Evolutionary conservation across 306 rosid genomes (phyloP), one percentile per base, ranked within the genome.

Genomic region (Senna tora): DNA sequence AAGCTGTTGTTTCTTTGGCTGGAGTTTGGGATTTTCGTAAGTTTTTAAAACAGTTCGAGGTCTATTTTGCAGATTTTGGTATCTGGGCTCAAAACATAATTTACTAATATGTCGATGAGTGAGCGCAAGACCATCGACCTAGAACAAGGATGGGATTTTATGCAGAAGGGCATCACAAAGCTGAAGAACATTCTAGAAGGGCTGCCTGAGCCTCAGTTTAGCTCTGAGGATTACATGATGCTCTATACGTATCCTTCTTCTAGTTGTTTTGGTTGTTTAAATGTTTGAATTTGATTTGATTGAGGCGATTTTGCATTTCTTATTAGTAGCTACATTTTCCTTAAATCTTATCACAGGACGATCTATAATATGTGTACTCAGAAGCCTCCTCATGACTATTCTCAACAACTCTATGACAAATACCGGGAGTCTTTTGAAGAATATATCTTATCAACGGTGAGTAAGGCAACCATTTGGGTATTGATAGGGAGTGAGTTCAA

Each of bases 361-460:
- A 79, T 83, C 66, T 83, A 79, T 42, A 79, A 79, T 64, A 83
- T 83, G 87, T 83, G 87, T 43, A 83, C 87, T 3, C 87, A 83
- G 15, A 83, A 83, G 80, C 82, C 87, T n/a, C 87, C 87, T 0
- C 78, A 76, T 41, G 87, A 83, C 55, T 83, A 79, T 55, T 83
- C 84, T 19, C 87, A 83, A 59, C 84, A 83, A 57, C 84, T 83
- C 25, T 83, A 83, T 69, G 87, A 79, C 75, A 83, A 75, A 39
- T 83, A 83, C 28, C 60, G 41, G 7, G 85, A 80, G 79, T 77
- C 79, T 25, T 79, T 84, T 54, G 78, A 77, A 53, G 82, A 77
- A 22, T 80, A 80, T 50, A 77, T 80, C 17, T 8, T 57, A 21
- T 46, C 76, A 17, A 66, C 88, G 6, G 96, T 89, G 77, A 83